A percentile compares a stretch with the other conserved stretches of the same genome.
Evolutionary conservation across 2,329 filamentous ascomycete species (phyloP).

Genomic region (Shiraia sp.): DNA sequence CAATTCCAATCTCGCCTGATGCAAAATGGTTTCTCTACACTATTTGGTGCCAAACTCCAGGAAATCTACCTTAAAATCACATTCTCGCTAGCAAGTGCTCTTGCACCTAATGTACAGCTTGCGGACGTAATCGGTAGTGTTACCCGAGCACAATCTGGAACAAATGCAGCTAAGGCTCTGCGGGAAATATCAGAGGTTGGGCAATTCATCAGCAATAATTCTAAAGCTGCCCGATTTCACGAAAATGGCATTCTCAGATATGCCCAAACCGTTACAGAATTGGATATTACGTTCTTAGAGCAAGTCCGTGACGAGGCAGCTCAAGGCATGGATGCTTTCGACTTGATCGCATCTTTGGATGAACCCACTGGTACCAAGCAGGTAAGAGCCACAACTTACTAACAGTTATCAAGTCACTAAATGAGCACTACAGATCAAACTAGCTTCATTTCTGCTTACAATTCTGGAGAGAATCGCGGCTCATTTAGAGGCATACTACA

Average conservation of each 20-base stretch:
- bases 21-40: constrained; percentile 55
- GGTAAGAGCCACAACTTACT: not conserved
- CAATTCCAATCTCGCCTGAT: constrained; percentile 57
- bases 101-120: constrained; percentile 38
- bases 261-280: constrained; percentile 19
- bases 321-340: constrained; percentile 25
- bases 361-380: constrained; percentile 16
- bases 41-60: constrained; percentile 58
- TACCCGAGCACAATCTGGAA: constrained; percentile 50
- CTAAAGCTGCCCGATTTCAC: constrained; percentile 21
- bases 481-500: constrained; percentile 56
- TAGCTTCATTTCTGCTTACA: constrained; percentile 53
- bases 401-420: not conserved
- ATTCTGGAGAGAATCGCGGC: constrained; percentile 58
- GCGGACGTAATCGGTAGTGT: constrained; percentile 53
- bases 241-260: constrained; percentile 24
- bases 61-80: constrained; percentile 59
- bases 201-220: constrained; percentile 56
- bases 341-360: constrained; percentile 17
- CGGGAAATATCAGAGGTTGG: constrained; percentile 57
- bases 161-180: constrained; percentile 51
- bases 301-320: constrained; percentile 22
- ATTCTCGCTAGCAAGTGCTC: constrained; percentile 53
- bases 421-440: constrained; percentile 39
- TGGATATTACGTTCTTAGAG: constrained; percentile 22